Conservation (phyloP, 768 basidiomycete species). For the Infundibulicybe gibba region DNA sequence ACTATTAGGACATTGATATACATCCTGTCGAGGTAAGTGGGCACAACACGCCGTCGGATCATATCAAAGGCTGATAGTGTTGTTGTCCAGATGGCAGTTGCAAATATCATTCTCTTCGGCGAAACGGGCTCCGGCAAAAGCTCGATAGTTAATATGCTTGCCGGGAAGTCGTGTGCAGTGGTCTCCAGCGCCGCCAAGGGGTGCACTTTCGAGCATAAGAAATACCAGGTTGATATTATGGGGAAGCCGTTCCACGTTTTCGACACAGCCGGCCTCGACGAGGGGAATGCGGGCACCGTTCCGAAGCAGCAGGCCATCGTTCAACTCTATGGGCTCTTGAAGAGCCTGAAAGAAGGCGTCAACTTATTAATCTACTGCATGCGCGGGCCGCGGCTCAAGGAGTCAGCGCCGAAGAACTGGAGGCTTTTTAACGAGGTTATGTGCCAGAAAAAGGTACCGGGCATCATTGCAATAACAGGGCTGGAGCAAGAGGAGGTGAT, state of each 20-base stretch:
- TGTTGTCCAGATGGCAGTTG: not conserved
- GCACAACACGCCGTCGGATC: no score
- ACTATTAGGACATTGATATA: no score
- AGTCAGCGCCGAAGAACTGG: slow-evolving; percentile 32
- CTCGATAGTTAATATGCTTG: slow-evolving; percentile 39
- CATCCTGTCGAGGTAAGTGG: no score
- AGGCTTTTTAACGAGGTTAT: slow-evolving; percentile 31
- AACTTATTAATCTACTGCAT: slow-evolving; percentile 37
- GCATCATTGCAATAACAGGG: slow-evolving; percentile 32
- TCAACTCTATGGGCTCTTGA: slow-evolving; percentile 25
- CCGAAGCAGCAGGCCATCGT: slow-evolving; percentile 15
- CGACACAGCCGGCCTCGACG: slow-evolving; percentile 37
- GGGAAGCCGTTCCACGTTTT: slow-evolving; percentile 21
- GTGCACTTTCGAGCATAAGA: slow-evolving; percentile 28
- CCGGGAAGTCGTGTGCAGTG: slow-evolving; percentile 17
- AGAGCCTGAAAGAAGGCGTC: slow-evolving; percentile 28
- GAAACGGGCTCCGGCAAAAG: slow-evolving; percentile 37
- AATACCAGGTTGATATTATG: slow-evolving; percentile 18
- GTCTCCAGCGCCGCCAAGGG: slow-evolving; percentile 27
- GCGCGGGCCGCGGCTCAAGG: slow-evolving; percentile 32
- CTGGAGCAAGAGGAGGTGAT: slow-evolving; percentile 24
- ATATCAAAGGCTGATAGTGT: no score
- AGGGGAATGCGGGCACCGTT: slow-evolving; percentile 20
- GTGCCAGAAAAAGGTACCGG: slow-evolving; percentile 33
- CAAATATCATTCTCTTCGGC: slow-evolving; percentile 36